Base-by-base conservation (phyloP, 352 stramenopile genomes). In the Phytophthora hibernalis region DNA sequence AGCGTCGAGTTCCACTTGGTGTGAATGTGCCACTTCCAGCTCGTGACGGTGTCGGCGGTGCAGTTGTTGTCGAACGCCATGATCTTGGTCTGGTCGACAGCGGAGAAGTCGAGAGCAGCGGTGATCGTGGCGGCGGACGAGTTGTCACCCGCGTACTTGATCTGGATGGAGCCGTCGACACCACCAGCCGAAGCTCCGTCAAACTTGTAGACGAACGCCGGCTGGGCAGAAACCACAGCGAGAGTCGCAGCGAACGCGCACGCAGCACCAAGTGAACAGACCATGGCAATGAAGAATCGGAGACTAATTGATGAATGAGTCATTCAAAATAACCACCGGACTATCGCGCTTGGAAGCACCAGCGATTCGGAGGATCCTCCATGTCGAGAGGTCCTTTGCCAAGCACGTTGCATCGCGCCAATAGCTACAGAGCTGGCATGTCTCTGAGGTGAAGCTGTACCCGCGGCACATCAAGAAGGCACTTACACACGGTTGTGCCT, bases 1-100 rank as follows among this genome's bases (percentile, higher is more conserved):
- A 63, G 52, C 20, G 54, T 48, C 26, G 68, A 82, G 35, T 21
- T 67, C 80, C 80, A 89, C 44, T 76, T 77, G 33, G 72, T 77
- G 62, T 87, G 77, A 33, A 89, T 82, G 65, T 89, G 80, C 76
- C 78, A 89, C 68, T 87, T 85, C 55, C 69, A 89, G 43, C 51
- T 57, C 44, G 61, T 81, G 5, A 86, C 72, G 28, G 42, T 48
- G 42, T 64, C 47, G 10, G 44, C 52, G 5, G 70, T 78, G 71
- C 77, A 88, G 40, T 80, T 76, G 35, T 21, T 57, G 42, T 86
- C 79, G n/a, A 72, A 65, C 2, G 70, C 55, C 28, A 40, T 43
- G 44, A 85, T 59, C 2, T 69, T 53, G 2, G 20, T 35, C 48
- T 72, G 62, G 50, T 76, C 35, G n/a, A 85, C 59, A 5, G 43